phyloP scores from a whole-genome alignment of 352 stramenopile genomes.

The Phytophthora vignae region DNA sequence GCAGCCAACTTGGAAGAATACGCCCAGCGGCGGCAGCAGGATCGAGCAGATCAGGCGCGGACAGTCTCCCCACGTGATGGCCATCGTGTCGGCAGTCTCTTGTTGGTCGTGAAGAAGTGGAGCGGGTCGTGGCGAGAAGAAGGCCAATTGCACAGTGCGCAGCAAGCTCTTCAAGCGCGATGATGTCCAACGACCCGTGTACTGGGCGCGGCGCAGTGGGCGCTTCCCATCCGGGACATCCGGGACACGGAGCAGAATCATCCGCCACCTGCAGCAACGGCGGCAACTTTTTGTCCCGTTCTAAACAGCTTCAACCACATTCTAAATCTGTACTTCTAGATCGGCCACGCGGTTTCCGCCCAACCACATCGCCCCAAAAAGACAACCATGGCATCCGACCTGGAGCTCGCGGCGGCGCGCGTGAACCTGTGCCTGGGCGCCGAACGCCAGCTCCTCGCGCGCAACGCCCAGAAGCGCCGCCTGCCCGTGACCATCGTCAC shows the following conservation, averaged over 20 bases:
- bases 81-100: conserved; percentile 34
- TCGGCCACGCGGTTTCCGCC: too few species aligned
- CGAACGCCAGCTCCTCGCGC: conserved; percentile 60
- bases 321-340: conserved; percentile 3
- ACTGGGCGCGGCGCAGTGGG: background rate
- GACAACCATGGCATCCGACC: conserved; percentile 24
- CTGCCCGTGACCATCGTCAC: conserved; percentile 75
- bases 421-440: conserved; percentile 67
- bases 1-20: background rate
- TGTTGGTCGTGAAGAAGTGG: background rate
- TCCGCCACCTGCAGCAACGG: background rate
- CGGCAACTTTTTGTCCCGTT: conserved; percentile 8
- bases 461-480: conserved; percentile 54
- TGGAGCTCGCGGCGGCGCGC: conserved; percentile 55
- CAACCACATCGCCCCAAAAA: too few species aligned
- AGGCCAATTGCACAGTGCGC: conserved; percentile 13
- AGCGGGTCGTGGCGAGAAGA: background rate
- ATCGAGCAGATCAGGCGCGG: background rate
- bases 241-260: conserved; percentile 17
- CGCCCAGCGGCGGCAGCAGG: background rate
- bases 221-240: conserved; percentile 16
- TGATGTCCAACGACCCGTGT: conserved; percentile 19
- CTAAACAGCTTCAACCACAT: conserved; percentile 19
- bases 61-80: conserved; percentile 50
- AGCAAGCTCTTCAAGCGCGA: background rate